phyloP scores from a whole-genome alignment of 257 asterid genomes.

The Fraxinus pennsylvanica region DNA sequence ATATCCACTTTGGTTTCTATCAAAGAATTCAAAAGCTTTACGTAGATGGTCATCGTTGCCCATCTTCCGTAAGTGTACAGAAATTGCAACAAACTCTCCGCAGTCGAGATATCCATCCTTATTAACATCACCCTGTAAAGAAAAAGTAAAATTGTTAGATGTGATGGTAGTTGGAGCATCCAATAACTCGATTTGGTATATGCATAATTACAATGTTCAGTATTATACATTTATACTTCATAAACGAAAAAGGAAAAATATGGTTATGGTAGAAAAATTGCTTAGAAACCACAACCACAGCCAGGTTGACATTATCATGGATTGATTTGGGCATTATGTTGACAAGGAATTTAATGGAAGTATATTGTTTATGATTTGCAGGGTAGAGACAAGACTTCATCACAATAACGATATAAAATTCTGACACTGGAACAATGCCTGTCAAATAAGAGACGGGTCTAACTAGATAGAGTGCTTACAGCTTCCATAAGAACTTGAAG shows the following conservation, averaged over 20 bases:
- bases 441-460: too few species aligned
- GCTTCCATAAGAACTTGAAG: slow-evolving; percentile 48
- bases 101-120: slow-evolving; percentile 36
- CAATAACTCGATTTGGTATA: background rate
- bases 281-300: background rate
- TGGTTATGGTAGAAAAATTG: background rate
- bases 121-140: slow-evolving; percentile 33
- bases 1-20: slow-evolving; percentile 34
- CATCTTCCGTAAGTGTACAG: slow-evolving; percentile 35
- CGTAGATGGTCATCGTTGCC: slow-evolving; percentile 32
- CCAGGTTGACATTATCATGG: too few species aligned
- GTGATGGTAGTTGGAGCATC: background rate
- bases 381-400: too few species aligned
- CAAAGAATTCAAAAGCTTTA: slow-evolving; percentile 33
- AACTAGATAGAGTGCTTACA: slow-evolving; percentile 24
- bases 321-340: too few species aligned
- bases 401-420: too few species aligned
- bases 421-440: too few species aligned
- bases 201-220: background rate
- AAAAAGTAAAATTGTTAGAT: background rate
- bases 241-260: background rate
- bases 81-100: slow-evolving; percentile 32
- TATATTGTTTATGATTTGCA: too few species aligned
- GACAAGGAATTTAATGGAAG: too few species aligned
- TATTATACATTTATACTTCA: background rate